phyloP scores from a whole-genome alignment of 2,329 filamentous ascomycete species.

The Fusarium proliferatum region DNA sequence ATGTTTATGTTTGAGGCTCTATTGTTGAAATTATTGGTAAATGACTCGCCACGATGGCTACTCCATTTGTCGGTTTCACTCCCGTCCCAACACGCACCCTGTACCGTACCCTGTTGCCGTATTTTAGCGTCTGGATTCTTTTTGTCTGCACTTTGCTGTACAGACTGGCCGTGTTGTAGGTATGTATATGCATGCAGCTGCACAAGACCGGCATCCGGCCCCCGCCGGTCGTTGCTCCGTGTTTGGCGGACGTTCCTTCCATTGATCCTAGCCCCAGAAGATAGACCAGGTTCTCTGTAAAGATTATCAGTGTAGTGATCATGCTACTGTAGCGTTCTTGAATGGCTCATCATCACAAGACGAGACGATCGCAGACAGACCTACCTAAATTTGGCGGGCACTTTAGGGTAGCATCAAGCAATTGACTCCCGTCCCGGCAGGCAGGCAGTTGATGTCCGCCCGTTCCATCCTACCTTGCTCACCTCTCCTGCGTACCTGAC shows the following conservation, averaged over 20 bases:
- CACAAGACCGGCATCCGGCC: slow-evolving; percentile 43
- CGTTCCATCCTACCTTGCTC: background rate
- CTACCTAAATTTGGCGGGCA: background rate
- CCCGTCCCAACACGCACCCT: slow-evolving; percentile 10
- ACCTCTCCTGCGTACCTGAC: slow-evolving; percentile 12
- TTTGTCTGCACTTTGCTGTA: slow-evolving; percentile 26
- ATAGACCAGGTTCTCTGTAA: background rate
- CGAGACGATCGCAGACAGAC: background rate
- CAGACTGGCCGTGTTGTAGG: background rate
- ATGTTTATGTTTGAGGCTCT: background rate
- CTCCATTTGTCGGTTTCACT: slow-evolving; percentile 19
- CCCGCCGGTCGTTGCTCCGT: slow-evolving; percentile 34
- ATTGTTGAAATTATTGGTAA: slow-evolving; percentile 12
- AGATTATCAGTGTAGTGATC: background rate
- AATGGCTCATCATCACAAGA: background rate
- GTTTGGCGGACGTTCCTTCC: slow-evolving; percentile 20
- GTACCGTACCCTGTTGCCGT: slow-evolving; percentile 3
- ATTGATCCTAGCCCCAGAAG: slow-evolving; percentile 5
- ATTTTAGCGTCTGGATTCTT: slow-evolving; percentile 28
- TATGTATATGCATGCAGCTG: slow-evolving; percentile 41
- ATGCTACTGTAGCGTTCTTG: background rate
- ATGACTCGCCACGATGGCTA: slow-evolving; percentile 30
- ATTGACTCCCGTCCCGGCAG: background rate
- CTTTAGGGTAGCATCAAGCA: background rate
- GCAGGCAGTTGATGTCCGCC: background rate